Conservation (phyloP, 352 stramenopile species). For the Porosira glacialis region DNA sequence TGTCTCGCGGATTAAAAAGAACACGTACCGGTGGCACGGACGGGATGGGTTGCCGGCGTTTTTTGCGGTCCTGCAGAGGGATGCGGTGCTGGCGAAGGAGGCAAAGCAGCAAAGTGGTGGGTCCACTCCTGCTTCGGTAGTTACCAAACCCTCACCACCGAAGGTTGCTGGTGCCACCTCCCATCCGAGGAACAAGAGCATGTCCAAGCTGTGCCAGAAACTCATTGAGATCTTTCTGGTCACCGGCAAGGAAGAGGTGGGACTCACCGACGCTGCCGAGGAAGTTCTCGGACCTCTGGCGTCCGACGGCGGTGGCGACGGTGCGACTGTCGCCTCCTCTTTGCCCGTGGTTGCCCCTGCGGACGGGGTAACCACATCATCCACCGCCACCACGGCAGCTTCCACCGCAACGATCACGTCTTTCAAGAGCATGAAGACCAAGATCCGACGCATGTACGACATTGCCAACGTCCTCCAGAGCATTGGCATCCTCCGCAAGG, state of each 20-base stretch:
- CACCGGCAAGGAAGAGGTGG: constrained; percentile 85
- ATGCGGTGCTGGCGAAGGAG: too few relatives aligned
- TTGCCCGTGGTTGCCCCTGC: too few relatives aligned
- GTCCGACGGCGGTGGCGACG: too few relatives aligned
- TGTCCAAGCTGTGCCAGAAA: constrained; percentile 89
- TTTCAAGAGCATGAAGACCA: constrained; percentile 84
- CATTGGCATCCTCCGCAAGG: too few relatives aligned
- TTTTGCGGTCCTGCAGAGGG: constrained; percentile 66
- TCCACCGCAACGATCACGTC: too few relatives aligned
- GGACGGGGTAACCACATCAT: too few relatives aligned
- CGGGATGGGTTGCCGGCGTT: constrained; percentile 59
- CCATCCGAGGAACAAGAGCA: constrained; percentile 81
- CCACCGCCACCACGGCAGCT: constrained; percentile 1
- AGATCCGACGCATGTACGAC: constrained; percentile 94
- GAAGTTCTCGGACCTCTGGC: constrained; percentile 86
- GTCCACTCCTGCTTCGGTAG: too few relatives aligned
- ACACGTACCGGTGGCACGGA: constrained; percentile 86
- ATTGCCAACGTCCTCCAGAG: constrained; percentile 91
- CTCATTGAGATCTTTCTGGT: constrained; percentile 94
- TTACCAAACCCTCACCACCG: too few relatives aligned
- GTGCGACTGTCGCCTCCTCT: too few relatives aligned
- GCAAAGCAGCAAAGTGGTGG: too few relatives aligned
- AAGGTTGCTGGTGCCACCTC: too few relatives aligned
- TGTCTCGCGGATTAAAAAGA: constrained; percentile 93
- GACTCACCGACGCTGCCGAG: constrained; percentile 89